Conservation (phyloP, 768 basidiomycete species). For the Hericium rajendrae region DNA sequence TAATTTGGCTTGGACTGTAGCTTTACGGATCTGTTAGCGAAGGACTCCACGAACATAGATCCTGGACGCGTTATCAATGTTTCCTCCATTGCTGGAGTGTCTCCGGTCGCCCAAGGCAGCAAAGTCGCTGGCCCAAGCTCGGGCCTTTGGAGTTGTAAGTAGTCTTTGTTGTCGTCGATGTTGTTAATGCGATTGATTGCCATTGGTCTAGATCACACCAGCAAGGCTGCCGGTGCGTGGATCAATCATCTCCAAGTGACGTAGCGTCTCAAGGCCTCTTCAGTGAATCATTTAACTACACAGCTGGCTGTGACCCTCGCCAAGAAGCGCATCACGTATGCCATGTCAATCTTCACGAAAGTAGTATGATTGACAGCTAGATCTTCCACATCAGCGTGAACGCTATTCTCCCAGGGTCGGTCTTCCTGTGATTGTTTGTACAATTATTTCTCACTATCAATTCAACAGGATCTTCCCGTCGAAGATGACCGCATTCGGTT, state of each 20-base stretch:
- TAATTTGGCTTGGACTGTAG: constrained; percentile 15
- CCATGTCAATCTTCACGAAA: constrained; percentile 7
- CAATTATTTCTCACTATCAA: not conserved
- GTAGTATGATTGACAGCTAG: not conserved
- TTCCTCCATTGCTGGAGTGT: constrained; percentile 58
- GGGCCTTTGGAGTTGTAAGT: constrained; percentile 77
- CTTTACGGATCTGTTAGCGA: constrained; percentile 53
- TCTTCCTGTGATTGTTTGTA: not conserved
- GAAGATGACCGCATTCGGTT: constrained; percentile 74
- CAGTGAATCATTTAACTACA: constrained; percentile 70
- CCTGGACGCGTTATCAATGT: constrained; percentile 78
- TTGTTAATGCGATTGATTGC: not conserved
- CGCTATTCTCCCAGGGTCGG: constrained; percentile 73
- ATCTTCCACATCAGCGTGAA: constrained; percentile 46
- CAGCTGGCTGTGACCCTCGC: constrained; percentile 59
- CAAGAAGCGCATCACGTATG: constrained; percentile 54
- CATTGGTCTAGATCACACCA: constrained; percentile 50
- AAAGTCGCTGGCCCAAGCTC: constrained; percentile 41
- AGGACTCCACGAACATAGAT: constrained; percentile 50
- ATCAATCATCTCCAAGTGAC: not conserved
- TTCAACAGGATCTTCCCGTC: constrained; percentile 60
- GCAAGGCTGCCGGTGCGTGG: constrained; percentile 55
- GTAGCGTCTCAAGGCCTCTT: not conserved
- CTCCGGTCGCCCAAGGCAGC: constrained; percentile 38
- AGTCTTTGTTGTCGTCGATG: not conserved